Evolutionary conservation across 352 stramenopile species (phyloP).

Genomic region (Pythium aphanidermatum): DNA sequence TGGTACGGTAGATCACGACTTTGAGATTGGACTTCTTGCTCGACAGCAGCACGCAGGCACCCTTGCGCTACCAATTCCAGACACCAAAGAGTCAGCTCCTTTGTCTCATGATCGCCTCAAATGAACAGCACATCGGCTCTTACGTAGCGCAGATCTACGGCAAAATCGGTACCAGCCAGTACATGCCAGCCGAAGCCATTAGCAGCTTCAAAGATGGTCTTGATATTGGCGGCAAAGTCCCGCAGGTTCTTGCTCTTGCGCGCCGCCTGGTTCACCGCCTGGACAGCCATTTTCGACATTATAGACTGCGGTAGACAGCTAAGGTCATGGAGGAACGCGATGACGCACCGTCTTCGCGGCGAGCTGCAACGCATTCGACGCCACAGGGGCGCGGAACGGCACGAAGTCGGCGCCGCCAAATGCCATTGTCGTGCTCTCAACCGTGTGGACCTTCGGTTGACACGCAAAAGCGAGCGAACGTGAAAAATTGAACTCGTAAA

Average conservation of each 20-base stretch:
- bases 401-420: conserved; percentile 53
- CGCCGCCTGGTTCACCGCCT: conserved; percentile 50
- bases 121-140: conserved; percentile 10
- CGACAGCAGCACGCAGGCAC: conserved; percentile 54
- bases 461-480: too few species aligned
- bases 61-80: conserved; percentile 38
- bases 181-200: conserved; percentile 67
- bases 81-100: not conserved
- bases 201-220: conserved; percentile 32
- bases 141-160: conserved; percentile 76
- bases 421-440: too few species aligned
- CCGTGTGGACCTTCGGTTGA: too few species aligned
- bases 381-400: conserved; percentile 52
- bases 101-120: not conserved
- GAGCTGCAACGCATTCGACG: conserved; percentile 27
- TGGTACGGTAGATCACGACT: conserved; percentile 68
- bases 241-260: conserved; percentile 51
- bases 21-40: conserved; percentile 62
- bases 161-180: conserved; percentile 56
- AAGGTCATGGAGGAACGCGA: not conserved
- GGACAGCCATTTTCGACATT: not conserved
- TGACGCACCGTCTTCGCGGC: conserved; percentile 33
- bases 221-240: conserved; percentile 40
- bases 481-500: too few species aligned
- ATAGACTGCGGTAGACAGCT: not conserved